Percentiles rank a stretch among this genome's conserved stretches.
These are phyloP conservation scores for Talaromyces sp. DNA, from an alignment of 2,329 filamentous ascomycete species.

Conservation along the genomic window DNA sequence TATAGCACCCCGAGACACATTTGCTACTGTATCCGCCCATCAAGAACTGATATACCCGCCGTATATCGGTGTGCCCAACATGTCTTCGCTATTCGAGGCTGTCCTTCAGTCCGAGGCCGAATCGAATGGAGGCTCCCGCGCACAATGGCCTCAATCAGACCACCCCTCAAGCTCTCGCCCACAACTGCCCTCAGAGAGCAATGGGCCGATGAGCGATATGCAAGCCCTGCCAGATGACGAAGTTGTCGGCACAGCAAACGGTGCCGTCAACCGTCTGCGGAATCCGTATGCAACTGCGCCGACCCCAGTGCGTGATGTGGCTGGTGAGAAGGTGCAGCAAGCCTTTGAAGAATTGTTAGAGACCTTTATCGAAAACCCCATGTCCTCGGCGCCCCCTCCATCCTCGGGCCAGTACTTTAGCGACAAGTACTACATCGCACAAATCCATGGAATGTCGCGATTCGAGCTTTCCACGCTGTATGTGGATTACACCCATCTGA, in stretches of 20 bases:
- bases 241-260: slow-evolving; percentile 49
- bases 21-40: not conserved
- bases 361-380: slow-evolving; percentile 54
- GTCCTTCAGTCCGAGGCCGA: slow-evolving; percentile 39
- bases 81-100: slow-evolving; percentile 40
- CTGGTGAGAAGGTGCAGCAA: slow-evolving; percentile 58
- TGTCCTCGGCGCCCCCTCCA: slow-evolving; percentile 35
- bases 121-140: slow-evolving; percentile 27
- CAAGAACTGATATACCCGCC: not conserved
- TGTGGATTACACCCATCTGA: slow-evolving; percentile 71
- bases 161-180: slow-evolving; percentile 52
- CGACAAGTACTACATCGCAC: slow-evolving; percentile 64
- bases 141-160: slow-evolving; percentile 30
- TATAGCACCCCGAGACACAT: not conserved
- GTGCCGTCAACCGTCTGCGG: slow-evolving; percentile 44
- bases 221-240: slow-evolving; percentile 60
- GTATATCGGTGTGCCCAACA: slow-evolving; percentile 23
- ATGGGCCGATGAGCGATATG: slow-evolving; percentile 52
- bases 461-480: slow-evolving; percentile 63
- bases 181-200: slow-evolving; percentile 47
- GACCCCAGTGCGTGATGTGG: slow-evolving; percentile 56
- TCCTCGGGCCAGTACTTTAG: slow-evolving; percentile 53
- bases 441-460: slow-evolving; percentile 59
- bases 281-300: slow-evolving; percentile 51
- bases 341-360: slow-evolving; percentile 63